Base-by-base conservation (phyloP, 768 basidiomycete species). In the Serendipita vermifera region DNA sequence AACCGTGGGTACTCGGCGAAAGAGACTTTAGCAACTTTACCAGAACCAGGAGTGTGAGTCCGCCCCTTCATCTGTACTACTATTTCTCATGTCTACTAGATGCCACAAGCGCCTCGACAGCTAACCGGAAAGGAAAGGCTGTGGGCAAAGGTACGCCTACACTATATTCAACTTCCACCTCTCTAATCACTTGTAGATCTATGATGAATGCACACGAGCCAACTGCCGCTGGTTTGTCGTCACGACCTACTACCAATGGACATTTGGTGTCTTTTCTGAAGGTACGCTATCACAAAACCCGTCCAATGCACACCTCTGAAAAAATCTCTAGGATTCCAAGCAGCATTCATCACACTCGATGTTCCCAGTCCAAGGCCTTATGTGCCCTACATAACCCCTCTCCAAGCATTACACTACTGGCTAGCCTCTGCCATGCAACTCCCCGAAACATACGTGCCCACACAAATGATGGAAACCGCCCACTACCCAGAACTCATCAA, bases 181-280 rank as follows among this genome's bases (percentile, higher is more conserved):
- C n/a, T n/a, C n/a, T n/a, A n/a, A 38, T 17, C 17, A 38, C 13
- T 13, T 17, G 13, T 0, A 56, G 55, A 56, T 56, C 27, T 46
- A 56, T 27, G 55, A 56, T 26, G 33, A 39, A 46, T 56, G 55
- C 3, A 33, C 32, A 14, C 48, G 13, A 22, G 46, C 13, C 26
- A 13, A 46, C 11, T 56, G 55, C 38, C 55, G 55, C 17, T 56
- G 55, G 55, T 56, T 56, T 3, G 41, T 51, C 22, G 55, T 56
- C 17, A 14, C 55, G 20, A 55, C 55, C 11, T 56, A 56, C 27
- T 3, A 17, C 38, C 22, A 33, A 17, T 56, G 55, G 55, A 26
- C 38, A n/a, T 56, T 56, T 39, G 55, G 55, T 48, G 55, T 56
- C 38, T 56, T 56, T 31, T 56, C 55, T 22, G 41, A 43, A 24